Conservation (phyloP, 208 protist species). For the Acanthamoeba polyphaga region DNA sequence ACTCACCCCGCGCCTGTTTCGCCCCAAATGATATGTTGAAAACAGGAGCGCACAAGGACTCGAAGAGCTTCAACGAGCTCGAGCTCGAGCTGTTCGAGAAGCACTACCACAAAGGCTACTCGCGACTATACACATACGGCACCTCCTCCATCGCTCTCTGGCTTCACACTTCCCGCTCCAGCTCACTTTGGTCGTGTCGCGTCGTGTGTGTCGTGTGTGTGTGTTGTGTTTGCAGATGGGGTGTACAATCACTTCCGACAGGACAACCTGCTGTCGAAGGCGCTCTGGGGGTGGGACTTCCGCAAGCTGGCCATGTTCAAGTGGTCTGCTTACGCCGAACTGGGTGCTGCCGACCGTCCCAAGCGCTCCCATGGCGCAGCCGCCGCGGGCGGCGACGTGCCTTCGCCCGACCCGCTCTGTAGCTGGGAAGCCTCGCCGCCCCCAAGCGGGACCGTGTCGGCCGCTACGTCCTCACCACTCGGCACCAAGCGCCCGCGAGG, state of each 20-base stretch:
- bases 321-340: not conserved
- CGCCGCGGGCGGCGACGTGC: not conserved
- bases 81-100: not conserved
- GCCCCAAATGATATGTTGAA: not conserved
- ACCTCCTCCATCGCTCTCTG: not conserved
- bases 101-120: not conserved
- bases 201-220: not conserved
- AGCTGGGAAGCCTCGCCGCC: too few relatives aligned
- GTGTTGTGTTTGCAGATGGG: not conserved
- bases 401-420: not conserved
- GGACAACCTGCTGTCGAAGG: conserved; percentile 60
- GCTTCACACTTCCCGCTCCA: not conserved
- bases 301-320: not conserved
- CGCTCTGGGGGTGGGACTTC: conserved; percentile 12
- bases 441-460: too few relatives aligned
- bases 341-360: not conserved
- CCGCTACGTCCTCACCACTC: too few relatives aligned
- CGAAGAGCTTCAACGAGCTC: not conserved
- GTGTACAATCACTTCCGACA: conserved; percentile 20
- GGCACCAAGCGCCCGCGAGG: too few relatives aligned
- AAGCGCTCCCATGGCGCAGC: not conserved
- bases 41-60: not conserved
- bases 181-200: not conserved
- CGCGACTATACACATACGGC: not conserved
- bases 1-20: too few relatives aligned